Evolutionary conservation across 176 grass and related monocot genomes (phyloP), one percentile per base, ranked within the genome.

Genomic region (Triticum timopheevii): DNA sequence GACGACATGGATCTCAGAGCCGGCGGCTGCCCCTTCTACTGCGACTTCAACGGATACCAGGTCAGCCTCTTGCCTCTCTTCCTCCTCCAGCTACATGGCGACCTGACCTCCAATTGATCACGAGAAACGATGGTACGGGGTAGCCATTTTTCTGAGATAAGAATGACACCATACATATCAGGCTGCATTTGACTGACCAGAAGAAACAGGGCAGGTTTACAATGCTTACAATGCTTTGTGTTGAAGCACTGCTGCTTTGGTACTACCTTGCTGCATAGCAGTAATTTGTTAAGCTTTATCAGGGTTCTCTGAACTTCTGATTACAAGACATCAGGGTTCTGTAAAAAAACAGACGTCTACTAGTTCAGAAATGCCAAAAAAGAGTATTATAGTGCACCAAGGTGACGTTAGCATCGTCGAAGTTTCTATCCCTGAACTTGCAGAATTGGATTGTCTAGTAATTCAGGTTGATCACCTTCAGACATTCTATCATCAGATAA

Each of bases 1-100:
- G 96, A 98, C 42, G 93, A 98, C 65, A 86, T 90, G 1, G 86
- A 75, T 34, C 89, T 98, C 81, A 90, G 83, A 69, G 90, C 87
- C 8, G 89, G 88, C 12, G 96, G 92, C 12, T 98, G 96, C 81
- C 96, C 96, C 5, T 98, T 93, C 88, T 98, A 98, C 78, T 98
- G 96, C 66, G 93, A 98, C 82, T 98, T 95, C 87, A 79, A 95
- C 77, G 96, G 96, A 0, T 98, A 95, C 64, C 96, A 98, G 89
- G 96, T 91, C 90, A 89, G 90, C 30, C 73, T 64, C 4, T 9
- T 13, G 13, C 6, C 65, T 54, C 75, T 80, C 86, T 64, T 7
- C 63, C 87, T 44, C 20, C 45, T 66, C 15, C 9, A 3, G n/a
- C 22, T 27, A 12, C 6, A 30, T 66, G 35, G 42, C 4, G 47